Evolutionary conservation across 768 basidiomycete genomes (phyloP), one percentile per base, ranked within the genome.

Genomic region (Pholiota microspora): DNA sequence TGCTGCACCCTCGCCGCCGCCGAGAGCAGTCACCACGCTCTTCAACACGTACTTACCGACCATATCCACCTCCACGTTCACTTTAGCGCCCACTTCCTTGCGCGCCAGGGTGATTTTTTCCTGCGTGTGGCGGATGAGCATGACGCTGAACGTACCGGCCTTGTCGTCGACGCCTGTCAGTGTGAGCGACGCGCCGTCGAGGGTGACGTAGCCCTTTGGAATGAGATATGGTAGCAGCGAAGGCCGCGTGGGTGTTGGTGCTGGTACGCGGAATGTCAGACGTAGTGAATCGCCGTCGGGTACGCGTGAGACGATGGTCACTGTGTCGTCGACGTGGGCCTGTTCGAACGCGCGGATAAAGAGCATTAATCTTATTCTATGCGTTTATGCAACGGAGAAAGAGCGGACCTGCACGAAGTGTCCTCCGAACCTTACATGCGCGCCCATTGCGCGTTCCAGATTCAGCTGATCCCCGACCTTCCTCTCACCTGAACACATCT

Each of bases 11-110:
- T 77, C 83, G 5, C 72, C 75, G 1, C 83, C 84, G 6, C 79
- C 79, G 36, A 92, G 71, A 48, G 83, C 84, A 35, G 87, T 86
- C 12, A 71, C 65, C 1, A 95, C 89, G 52, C 91, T 88, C 76
- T 94, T 94, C 64, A 82, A 81, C 3, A 95, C 90, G 59, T 92
- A 94, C 70, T 96, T 96, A 13, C 91, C 94, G 16, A 95, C 85
- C 84, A 94, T 92, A 67, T 97, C 94, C 40, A 88, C 94, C 74
- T 99, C 97, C 55, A 99, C 81, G 65, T 99, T 99, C 49, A 98
- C 94, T 62, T 80, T 88, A 45, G 82, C 81, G 0, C 94, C 95
- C 1, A 89, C 68, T 2, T 62, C 60, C 70, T 98, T 99, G 57
- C 72, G 79, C 34, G 80, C 79, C 49, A 99, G 77, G 2, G 91